A percentile compares a stretch with the other conserved stretches of the same genome.
These are phyloP conservation scores for Naumovozyma castellii DNA, from an alignment of 805 yeast species.

Conservation along the genomic window DNA sequence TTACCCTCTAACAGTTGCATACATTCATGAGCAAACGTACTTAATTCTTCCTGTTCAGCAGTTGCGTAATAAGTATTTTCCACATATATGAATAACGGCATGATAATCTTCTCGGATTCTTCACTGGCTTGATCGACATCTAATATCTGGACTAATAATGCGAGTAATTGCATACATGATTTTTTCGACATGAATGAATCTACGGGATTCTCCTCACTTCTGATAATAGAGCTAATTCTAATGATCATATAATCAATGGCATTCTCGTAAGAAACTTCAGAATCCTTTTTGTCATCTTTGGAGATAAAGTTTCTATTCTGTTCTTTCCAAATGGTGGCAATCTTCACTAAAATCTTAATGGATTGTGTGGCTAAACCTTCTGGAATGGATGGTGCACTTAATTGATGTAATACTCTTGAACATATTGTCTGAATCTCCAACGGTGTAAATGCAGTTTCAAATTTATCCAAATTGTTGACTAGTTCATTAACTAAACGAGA, in stretches of 20 bases:
- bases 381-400: conserved; percentile 68
- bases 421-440: conserved; percentile 59
- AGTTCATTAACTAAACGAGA: conserved; percentile 49
- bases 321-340: conserved; percentile 54
- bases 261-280: conserved; percentile 14
- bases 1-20: conserved; percentile 55
- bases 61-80: conserved; percentile 27
- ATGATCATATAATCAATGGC: conserved; percentile 36
- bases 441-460: conserved; percentile 30
- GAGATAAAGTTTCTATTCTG: conserved; percentile 32
- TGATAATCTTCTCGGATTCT: conserved; percentile 41
- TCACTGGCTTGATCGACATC: conserved; percentile 32
- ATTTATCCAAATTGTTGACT: conserved; percentile 33
- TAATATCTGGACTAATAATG: conserved; percentile 49
- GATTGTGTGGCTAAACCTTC: conserved; percentile 54
- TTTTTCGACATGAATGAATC: conserved; percentile 53
- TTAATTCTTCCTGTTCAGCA: conserved; percentile 44
- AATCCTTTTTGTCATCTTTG: conserved; percentile 14
- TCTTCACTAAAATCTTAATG: conserved; percentile 54
- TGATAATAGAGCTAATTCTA: conserved; percentile 53
- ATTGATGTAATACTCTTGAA: conserved; percentile 60
- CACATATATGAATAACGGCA: conserved; percentile 44
- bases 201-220: conserved; percentile 52
- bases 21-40: conserved; percentile 52
- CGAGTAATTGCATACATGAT: conserved; percentile 59